Evolutionary conservation across 2,329 filamentous ascomycete genomes (phyloP).

Genomic region (Cephalotrichum gorgonifer): DNA sequence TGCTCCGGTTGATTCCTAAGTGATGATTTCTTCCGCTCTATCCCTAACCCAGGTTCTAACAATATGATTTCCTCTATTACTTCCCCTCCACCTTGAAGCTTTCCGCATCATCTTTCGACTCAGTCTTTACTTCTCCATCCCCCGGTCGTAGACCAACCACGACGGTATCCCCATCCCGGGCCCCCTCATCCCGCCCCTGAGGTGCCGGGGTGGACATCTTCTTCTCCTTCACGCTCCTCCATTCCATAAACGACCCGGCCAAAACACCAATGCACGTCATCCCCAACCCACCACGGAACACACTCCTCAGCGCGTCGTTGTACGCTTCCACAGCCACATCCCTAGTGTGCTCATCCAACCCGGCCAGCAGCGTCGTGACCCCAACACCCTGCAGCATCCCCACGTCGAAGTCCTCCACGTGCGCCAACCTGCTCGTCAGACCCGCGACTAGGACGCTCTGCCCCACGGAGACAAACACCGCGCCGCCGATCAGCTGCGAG

Average conservation of each 20-base stretch:
- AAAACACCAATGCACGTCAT: neutral
- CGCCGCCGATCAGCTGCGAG: slow-evolving; percentile 26
- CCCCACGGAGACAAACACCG: slow-evolving; percentile 30
- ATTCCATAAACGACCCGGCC: neutral
- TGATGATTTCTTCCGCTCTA: too few species aligned
- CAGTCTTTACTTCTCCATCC: too few species aligned
- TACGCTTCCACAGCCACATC: neutral
- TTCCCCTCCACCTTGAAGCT: too few species aligned
- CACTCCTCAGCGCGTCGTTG: neutral
- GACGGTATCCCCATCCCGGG: neutral
- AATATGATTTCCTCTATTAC: too few species aligned
- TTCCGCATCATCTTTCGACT: too few species aligned
- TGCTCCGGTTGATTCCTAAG: too few species aligned
- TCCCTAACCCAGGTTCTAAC: too few species aligned
- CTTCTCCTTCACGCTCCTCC: neutral
- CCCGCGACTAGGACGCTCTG: neutral
- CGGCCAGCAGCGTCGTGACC: neutral
- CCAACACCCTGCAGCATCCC: neutral
- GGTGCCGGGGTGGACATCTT: neutral
- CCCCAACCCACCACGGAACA: neutral
- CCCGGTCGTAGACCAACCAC: neutral
- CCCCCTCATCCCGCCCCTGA: too few species aligned
- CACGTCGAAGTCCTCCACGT: too few species aligned
- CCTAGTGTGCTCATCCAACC: neutral
- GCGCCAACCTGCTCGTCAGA: too few species aligned